Evolutionary conservation across 2,329 filamentous ascomycete genomes (phyloP).

Genomic region (Curvularia sp.): DNA sequence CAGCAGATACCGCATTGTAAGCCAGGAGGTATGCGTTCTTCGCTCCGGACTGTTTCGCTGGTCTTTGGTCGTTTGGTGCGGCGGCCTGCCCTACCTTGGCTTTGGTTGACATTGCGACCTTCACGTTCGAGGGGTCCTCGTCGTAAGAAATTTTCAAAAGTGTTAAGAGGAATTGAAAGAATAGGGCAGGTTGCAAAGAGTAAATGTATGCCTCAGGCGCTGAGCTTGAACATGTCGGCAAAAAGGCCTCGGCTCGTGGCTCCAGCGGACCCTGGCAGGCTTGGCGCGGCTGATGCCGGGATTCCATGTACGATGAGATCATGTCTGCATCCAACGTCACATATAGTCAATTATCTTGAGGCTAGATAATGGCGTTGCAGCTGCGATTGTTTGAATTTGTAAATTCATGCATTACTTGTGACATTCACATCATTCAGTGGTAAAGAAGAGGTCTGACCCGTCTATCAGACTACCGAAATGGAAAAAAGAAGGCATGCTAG

Average conservation of each 20-base stretch:
- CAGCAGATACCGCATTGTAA: slow-evolving; percentile 82
- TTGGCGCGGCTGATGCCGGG: slow-evolving; percentile 15
- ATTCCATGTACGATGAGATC: slow-evolving; percentile 28
- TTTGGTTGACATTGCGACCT: slow-evolving; percentile 11
- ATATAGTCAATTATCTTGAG: background rate
- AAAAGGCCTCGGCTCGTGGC: slow-evolving; percentile 16
- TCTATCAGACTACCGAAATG: background rate
- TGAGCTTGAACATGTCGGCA: slow-evolving; percentile 9
- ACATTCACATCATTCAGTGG: background rate
- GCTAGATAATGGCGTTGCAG: background rate
- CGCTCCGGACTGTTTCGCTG: slow-evolving; percentile 9
- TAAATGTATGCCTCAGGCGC: slow-evolving; percentile 5
- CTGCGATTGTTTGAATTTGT: background rate
- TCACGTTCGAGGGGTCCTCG: background rate
- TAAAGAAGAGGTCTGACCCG: background rate
- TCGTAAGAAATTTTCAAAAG: background rate
- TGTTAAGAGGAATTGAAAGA: background rate
- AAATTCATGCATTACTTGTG: background rate
- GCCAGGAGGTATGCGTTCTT: slow-evolving; percentile 71
- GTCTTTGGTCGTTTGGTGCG: slow-evolving; percentile 13
- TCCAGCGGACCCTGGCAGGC: slow-evolving; percentile 14
- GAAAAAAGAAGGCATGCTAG: background rate
- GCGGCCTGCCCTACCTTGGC: slow-evolving; percentile 1
- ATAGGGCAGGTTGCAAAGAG: background rate
- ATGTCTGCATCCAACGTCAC: slow-evolving; percentile 3